A percentile compares a stretch with the other conserved stretches of the same genome.
These are phyloP conservation scores for Colletotrichum neosansevieriae DNA, from an alignment of 2,329 filamentous ascomycete species.

Conservation along the genomic window DNA sequence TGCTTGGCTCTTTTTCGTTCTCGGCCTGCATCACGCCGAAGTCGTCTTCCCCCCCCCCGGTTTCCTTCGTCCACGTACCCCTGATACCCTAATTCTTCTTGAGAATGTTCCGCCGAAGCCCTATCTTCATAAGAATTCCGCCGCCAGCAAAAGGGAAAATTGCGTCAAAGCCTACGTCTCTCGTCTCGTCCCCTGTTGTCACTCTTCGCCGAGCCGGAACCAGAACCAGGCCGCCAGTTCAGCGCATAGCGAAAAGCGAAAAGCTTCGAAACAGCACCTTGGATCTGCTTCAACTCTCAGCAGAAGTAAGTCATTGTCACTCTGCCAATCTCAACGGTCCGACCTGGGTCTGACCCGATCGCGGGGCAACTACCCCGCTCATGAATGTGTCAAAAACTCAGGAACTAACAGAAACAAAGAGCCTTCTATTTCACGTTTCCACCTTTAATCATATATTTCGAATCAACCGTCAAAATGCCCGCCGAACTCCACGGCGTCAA, in stretches of 20 bases:
- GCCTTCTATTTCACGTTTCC: background rate
- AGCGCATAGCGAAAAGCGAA: background rate
- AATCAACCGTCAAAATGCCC: slow-evolving; percentile 49
- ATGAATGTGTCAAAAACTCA: background rate
- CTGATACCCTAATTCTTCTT: slow-evolving; percentile 14
- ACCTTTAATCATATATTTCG: background rate
- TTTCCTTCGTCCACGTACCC: slow-evolving; percentile 13
- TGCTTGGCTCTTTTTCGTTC: slow-evolving; percentile 15
- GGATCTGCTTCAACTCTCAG: too few relatives aligned
- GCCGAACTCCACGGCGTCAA: slow-evolving; percentile 59
- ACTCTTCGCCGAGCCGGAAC: background rate
- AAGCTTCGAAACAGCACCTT: background rate
- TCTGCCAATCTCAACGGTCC: too few relatives aligned
- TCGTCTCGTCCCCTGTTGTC: background rate
- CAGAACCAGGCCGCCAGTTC: slow-evolving; percentile 1
- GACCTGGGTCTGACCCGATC: background rate
- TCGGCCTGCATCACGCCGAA: slow-evolving; percentile 34
- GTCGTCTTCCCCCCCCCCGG: background rate
- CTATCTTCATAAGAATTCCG: slow-evolving; percentile 23
- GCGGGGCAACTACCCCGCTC: background rate
- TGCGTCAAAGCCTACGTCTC: background rate
- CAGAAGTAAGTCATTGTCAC: too few relatives aligned
- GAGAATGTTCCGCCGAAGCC: slow-evolving; percentile 5
- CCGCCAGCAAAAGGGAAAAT: background rate
- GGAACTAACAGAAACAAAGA: background rate